Evolutionary conservation across 805 yeast species (phyloP), one percentile per base, ranked within the genome.

Genomic region (Spathaspora gorwiae): DNA sequence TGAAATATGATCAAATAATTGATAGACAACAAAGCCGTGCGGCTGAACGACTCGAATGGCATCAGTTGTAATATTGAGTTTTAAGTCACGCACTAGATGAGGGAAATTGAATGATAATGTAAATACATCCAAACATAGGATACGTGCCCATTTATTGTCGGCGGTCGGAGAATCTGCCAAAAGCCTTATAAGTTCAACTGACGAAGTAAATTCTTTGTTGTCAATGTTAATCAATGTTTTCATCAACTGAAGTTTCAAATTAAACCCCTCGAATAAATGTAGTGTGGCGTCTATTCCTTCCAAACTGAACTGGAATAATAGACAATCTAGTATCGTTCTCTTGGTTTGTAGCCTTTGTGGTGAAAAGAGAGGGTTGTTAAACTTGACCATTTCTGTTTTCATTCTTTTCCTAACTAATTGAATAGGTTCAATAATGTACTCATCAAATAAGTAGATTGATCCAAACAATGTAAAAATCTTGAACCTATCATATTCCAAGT

Each of bases 141-240:
- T 53, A 40, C 84, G 62, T 13, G 73, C 62, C 86, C 86, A 81
- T 39, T 58, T 61, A 2, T 65, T 68, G 2, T 66, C 61, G 1
- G 66, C 49, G 0, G 73, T 63, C 1, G 85, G 83, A 0, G 84
- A 80, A 42, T 77, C 79, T 1, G 77, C 77, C 47, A 80, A 66
- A 4, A 75, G 43, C 40, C 85, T 62, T 3, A 68, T 43, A 40
- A 70, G 65, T 7, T 56, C 53, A 30, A 55, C 51, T 6, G 41
- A 39, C 2, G 66, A 13, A 5, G 27, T 32, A 6, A 52, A 4
- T 2, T 34, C 35, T 24, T 41, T 38, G 4, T 52, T 31, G 15
- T 37, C 35, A 6, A 49, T 39, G 6, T 11, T 34, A 2, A 53
- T 30, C 12, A 29, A 7, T 12, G 29, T n/a, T 14, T 44, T 29